Conservation (phyloP, 2,329 filamentous ascomycete species). For the Penicillium oxalicum region DNA sequence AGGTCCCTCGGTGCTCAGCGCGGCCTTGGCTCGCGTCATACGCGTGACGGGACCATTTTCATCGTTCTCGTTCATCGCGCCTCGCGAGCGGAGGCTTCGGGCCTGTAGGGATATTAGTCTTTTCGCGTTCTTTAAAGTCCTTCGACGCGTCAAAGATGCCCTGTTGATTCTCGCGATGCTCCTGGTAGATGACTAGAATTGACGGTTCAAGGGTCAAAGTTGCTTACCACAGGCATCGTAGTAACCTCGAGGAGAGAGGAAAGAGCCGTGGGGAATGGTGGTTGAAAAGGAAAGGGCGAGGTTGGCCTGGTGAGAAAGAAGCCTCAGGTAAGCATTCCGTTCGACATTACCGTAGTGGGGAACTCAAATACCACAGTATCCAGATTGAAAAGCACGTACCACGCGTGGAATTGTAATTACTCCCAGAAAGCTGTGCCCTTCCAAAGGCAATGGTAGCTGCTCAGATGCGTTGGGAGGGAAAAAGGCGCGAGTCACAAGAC, state of each 20-base stretch:
- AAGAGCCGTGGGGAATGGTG: slow-evolving; percentile 16
- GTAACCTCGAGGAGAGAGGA: slow-evolving; percentile 24
- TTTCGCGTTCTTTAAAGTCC: background rate
- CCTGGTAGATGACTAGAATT: background rate
- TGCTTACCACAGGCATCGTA: slow-evolving; percentile 55
- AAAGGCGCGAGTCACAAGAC: slow-evolving; percentile 13
- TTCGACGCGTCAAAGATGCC: slow-evolving; percentile 19
- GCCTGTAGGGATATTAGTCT: slow-evolving; percentile 42
- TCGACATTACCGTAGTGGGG: slow-evolving; percentile 27
- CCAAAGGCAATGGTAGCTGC: slow-evolving; percentile 13
- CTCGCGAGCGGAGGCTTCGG: slow-evolving; percentile 66
- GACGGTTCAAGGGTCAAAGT: slow-evolving; percentile 1
- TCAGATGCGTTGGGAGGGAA: slow-evolving; percentile 16
- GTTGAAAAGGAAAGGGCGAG: slow-evolving; percentile 19
- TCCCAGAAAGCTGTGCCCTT: slow-evolving; percentile 19
- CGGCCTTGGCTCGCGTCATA: slow-evolving; percentile 86
- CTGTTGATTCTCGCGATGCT: background rate
- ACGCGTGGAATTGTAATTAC: slow-evolving; percentile 32
- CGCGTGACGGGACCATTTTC: slow-evolving; percentile 78
- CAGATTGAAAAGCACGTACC: slow-evolving; percentile 29
- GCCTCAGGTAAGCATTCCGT: slow-evolving; percentile 34
- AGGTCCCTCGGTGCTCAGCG: slow-evolving; percentile 44
- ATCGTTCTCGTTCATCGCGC: slow-evolving; percentile 86
- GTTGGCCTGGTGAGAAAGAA: slow-evolving; percentile 24
- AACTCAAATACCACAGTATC: slow-evolving; percentile 29